These are phyloP conservation scores for Cyclotella choctawhatcheeana DNA, from an alignment of 108 stramenopile species.

Conservation along the genomic window DNA sequence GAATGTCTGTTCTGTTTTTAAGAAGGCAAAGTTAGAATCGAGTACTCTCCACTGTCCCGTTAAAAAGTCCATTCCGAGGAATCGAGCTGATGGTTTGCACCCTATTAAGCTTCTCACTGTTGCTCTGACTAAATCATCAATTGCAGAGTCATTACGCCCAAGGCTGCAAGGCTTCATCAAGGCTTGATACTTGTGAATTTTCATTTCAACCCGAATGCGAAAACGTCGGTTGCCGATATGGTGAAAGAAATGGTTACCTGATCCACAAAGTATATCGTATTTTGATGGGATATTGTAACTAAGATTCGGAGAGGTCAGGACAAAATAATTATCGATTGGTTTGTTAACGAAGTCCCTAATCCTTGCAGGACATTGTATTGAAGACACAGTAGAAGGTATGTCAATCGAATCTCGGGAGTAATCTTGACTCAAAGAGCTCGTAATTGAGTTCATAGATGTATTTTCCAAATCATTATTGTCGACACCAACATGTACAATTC, in stretches of 20 bases:
- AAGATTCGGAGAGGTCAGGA: conserved; percentile 17
- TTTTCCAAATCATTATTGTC: not conserved
- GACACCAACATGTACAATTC: not conserved
- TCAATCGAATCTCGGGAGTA: no score
- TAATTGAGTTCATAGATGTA: not conserved
- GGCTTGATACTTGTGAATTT: conserved; percentile 19
- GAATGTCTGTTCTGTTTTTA: conserved; percentile 43
- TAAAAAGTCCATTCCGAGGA: conserved; percentile 44
- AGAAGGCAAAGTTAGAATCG: conserved; percentile 25
- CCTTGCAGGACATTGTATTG: conserved; percentile 8
- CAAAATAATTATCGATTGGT: conserved; percentile 31
- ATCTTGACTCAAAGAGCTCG: not conserved
- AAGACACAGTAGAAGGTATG: no score
- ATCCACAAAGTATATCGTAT: conserved; percentile 40
- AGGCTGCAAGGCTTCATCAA: no score
- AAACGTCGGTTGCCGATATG: conserved; percentile 47
- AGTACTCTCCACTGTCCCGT: conserved; percentile 40
- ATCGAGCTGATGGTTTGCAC: conserved; percentile 32
- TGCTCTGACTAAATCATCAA: conserved; percentile 27
- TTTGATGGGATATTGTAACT: conserved; percentile 26
- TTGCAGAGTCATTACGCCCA: no score
- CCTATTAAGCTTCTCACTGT: conserved; percentile 19
- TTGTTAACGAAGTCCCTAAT: conserved; percentile 15
- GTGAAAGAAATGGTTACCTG: conserved; percentile 32
- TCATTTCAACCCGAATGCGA: conserved; percentile 47